phyloP scores from a whole-genome alignment of 768 basidiomycete genomes.

The Suillus decipiens region DNA sequence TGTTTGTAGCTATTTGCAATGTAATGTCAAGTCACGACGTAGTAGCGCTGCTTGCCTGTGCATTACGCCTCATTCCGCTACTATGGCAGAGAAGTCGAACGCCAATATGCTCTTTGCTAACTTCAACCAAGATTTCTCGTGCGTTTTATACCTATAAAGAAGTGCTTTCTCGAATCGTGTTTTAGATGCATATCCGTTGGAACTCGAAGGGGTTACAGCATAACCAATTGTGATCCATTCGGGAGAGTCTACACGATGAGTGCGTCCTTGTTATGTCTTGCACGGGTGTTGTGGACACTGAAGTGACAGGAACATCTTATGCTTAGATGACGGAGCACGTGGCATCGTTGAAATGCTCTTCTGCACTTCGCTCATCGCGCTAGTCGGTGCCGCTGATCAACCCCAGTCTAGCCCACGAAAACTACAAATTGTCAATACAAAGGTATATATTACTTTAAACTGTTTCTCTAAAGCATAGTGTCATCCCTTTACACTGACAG shows the following conservation, averaged over 20 bases:
- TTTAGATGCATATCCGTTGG: conserved; percentile 88
- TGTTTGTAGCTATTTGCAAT: conserved; percentile 8
- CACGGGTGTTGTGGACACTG: neutral
- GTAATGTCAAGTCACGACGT: neutral
- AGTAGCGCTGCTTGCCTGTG: neutral
- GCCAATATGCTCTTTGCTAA: conserved; percentile 80
- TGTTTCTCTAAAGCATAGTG: conserved; percentile 8
- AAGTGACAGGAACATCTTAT: neutral
- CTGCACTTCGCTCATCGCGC: conserved; percentile 95
- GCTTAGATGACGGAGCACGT: conserved; percentile 84
- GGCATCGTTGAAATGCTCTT: conserved; percentile 99
- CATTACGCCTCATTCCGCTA: conserved; percentile 12
- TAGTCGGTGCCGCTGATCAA: conserved; percentile 95
- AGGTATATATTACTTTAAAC: conserved; percentile 51
- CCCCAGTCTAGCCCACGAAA: conserved; percentile 89
- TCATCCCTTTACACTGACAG: conserved; percentile 38
- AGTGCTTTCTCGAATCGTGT: conserved; percentile 8
- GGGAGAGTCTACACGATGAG: conserved; percentile 95
- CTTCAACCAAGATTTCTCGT: conserved; percentile 99
- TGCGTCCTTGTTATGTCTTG: conserved; percentile 51
- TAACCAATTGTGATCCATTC: conserved; percentile 98
- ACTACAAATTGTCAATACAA: conserved; percentile 97
- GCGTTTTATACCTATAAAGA: conserved; percentile 25
- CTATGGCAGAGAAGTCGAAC: conserved; percentile 42
- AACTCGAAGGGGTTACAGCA: conserved; percentile 92